Evolutionary conservation across 2,329 filamentous ascomycete species (phyloP), one percentile per base, ranked within the genome.

Genomic region (Gnomoniopsis smithogilvyi): DNA sequence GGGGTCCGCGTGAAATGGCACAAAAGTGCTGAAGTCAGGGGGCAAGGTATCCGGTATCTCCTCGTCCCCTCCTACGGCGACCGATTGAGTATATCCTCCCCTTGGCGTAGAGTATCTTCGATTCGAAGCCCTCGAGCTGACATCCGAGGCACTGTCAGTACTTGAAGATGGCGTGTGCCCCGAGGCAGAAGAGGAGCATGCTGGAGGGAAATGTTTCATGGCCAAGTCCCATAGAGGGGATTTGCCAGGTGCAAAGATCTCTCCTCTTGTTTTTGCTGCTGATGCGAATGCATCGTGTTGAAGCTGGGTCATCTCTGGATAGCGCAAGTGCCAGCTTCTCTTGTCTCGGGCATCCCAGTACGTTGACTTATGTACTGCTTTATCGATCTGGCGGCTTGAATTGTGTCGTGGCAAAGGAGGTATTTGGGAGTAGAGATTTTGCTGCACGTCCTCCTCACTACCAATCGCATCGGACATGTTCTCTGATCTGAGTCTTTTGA

Each of bases 241-340:
- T 59, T 77, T 76, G 2, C 78, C 80, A 2, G 79, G 81, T 0
- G 71, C 72, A 55, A 88, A 88, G 21, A 76, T 72, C 64, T 88
- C 84, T 1, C 75, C 74, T 36, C 80, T 74, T 0, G 72, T 71
- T 34, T 72, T 65, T 1, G 84, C 83, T 17, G 80, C 82, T n/a
- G 76, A 68, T 19, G 75, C 72, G 68, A 86, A 87, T 2, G 79
- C 80, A 36, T 80, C 77, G 58, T 80, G 79, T 62, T 88, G 84
- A 7, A 83, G 73, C 58, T 83, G 78, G 0, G 80, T 86, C 83
- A 88, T 87, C 62, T 85, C 81, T 0, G 85, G 85, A 64, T 88
- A 88, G 53, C 81, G 69, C 3, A 86, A 74, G 63, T 88, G 85
- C 78, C 84, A 86, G 1, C 82, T 86, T 21, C 68, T 73, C 57